These are phyloP conservation scores for Stemphylium vesicarium DNA, from an alignment of 2,329 filamentous ascomycete genomes.

Conservation along the genomic window DNA sequence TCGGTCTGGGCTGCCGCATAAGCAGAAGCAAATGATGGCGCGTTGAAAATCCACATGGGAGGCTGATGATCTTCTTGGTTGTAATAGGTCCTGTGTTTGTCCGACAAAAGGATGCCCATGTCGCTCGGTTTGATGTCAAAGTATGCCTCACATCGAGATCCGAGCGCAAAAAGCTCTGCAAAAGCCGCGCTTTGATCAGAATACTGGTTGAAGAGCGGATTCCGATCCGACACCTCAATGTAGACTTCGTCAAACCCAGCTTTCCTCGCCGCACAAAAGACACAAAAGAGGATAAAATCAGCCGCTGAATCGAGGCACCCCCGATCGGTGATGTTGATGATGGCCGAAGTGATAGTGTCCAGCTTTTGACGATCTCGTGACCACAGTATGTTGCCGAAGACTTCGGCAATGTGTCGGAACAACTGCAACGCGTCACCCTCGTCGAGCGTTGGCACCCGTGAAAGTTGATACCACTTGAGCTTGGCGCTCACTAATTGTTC, in stretches of 20 bases:
- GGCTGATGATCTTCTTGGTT: constrained; percentile 52
- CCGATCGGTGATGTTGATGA: constrained; percentile 32
- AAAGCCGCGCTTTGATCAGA: constrained; percentile 69
- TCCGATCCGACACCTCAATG: constrained; percentile 66
- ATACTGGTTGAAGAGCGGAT: constrained; percentile 66
- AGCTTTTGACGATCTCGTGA: constrained; percentile 37
- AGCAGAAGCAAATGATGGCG: constrained; percentile 57
- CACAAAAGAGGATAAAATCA: constrained; percentile 63
- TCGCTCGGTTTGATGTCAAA: constrained; percentile 59
- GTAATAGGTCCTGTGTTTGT: constrained; percentile 53
- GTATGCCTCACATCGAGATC: constrained; percentile 68
- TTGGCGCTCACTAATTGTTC: constrained; percentile 40
- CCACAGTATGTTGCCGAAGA: constrained; percentile 39
- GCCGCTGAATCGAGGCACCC: constrained; percentile 42
- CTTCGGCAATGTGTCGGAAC: constrained; percentile 40
- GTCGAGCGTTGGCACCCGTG: constrained; percentile 31
- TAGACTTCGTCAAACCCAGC: constrained; percentile 68
- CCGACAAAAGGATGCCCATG: constrained; percentile 44
- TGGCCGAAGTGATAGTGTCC: constrained; percentile 38
- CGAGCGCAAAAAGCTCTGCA: constrained; percentile 67
- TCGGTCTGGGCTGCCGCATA: constrained; percentile 62
- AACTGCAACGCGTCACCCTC: constrained; percentile 33
- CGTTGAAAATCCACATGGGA: constrained; percentile 58
- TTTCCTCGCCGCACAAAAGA: constrained; percentile 64
- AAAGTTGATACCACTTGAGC: constrained; percentile 47